Evolutionary conservation across 768 basidiomycete species (phyloP).

Genomic region (Chalciporus pseudorubinellus): DNA sequence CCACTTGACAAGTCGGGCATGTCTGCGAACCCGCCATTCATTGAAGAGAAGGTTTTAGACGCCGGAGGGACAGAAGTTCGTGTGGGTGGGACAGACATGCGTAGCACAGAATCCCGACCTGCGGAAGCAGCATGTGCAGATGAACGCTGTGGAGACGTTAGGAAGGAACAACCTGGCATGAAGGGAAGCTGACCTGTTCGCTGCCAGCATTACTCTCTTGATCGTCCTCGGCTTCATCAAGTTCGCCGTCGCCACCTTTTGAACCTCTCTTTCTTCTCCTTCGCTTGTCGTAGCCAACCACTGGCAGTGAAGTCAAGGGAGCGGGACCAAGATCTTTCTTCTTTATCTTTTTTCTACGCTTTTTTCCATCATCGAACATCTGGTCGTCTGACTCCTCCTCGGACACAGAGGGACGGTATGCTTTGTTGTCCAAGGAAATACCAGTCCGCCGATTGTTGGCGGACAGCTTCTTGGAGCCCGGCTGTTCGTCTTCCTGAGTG

Average conservation of each 20-base stretch:
- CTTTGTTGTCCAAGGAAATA: conserved; percentile 78
- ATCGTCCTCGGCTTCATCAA: conserved; percentile 47
- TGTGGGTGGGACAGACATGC: conserved; percentile 37
- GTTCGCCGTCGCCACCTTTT: conserved; percentile 40
- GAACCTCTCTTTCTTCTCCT: conserved; percentile 50
- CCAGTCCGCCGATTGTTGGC: conserved; percentile 50
- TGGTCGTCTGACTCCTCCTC: conserved; percentile 70
- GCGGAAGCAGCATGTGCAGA: conserved; percentile 34
- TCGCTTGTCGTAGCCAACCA: conserved; percentile 62
- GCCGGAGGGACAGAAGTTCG: conserved; percentile 43
- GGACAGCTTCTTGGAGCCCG: conserved; percentile 33
- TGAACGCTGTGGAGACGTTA: conserved; percentile 19
- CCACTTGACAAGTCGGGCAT: conserved; percentile 40
- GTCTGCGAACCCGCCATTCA: conserved; percentile 32
- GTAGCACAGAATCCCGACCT: conserved; percentile 31
- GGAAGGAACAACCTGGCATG: conserved; percentile 19
- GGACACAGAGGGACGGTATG: conserved; percentile 66
- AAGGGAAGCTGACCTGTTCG: conserved; percentile 40
- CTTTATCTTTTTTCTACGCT: conserved; percentile 49
- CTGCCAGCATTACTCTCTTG: conserved; percentile 35
- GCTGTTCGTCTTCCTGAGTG: conserved; percentile 20
- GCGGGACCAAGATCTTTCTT: conserved; percentile 53
- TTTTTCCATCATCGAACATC: conserved; percentile 50
- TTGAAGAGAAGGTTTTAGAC: conserved; percentile 13
- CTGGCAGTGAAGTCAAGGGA: conserved; percentile 63